These are phyloP conservation scores for Pecoramyces ruminantium DNA, from an alignment of 192 early-diverging fungal species.

Conservation along the genomic window DNA sequence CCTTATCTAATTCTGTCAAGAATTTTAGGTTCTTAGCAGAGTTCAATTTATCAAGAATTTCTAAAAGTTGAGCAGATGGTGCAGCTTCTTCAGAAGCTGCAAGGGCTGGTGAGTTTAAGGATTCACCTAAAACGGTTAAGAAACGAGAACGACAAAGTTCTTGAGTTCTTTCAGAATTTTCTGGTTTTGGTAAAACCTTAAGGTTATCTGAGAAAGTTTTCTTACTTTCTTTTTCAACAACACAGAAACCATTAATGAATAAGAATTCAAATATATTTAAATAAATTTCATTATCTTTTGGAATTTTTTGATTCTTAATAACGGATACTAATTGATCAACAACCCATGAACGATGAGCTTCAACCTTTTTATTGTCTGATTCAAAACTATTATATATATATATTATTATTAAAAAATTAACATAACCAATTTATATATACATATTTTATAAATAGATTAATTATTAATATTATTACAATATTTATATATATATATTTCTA, in stretches of 20 bases:
- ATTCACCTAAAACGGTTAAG: conserved; percentile 47
- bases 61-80: neutral
- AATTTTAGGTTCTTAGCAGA: neutral
- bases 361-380: conserved; percentile 13
- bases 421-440: too few relatives aligned
- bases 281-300: conserved; percentile 62
- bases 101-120: neutral
- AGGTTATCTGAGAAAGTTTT: conserved; percentile 17
- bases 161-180: conserved; percentile 30
- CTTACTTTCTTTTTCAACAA: conserved; percentile 22
- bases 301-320: conserved; percentile 49
- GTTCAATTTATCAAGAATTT: neutral
- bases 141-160: conserved; percentile 46
- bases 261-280: conserved; percentile 45
- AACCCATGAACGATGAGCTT: conserved; percentile 55
- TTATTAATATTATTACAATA: too few relatives aligned
- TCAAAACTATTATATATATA: too few relatives aligned
- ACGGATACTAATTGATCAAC: conserved; percentile 66
- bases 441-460: too few relatives aligned
- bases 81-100: neutral
- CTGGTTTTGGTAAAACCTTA: conserved; percentile 22
- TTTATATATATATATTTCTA: too few relatives aligned
- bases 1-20: neutral
- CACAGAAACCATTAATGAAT: conserved; percentile 55
- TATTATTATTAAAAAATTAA: neutral